A percentile compares a stretch with the other conserved stretches of the same genome.
Evolutionary conservation across 768 basidiomycete species (phyloP).

Genomic region (Tylopilus balloui): DNA sequence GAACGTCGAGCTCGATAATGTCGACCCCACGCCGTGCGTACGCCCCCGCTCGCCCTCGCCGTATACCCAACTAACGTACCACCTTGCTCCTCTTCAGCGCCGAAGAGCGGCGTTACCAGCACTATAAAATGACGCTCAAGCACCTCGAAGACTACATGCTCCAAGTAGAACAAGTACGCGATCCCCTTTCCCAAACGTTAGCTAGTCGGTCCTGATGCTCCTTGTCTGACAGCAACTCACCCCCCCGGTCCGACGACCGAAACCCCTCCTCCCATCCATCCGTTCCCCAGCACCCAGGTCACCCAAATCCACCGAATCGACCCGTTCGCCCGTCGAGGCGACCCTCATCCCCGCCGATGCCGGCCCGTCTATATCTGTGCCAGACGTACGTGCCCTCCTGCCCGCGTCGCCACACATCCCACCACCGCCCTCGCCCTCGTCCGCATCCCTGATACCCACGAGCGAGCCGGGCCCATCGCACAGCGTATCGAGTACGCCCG

Average conservation of each 20-base stretch:
- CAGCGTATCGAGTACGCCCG: slow-evolving; percentile 10
- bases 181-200: not conserved
- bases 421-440: no score
- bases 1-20: slow-evolving; percentile 51
- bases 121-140: slow-evolving; percentile 48
- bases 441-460: no score
- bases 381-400: slow-evolving; percentile 33
- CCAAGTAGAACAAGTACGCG: slow-evolving; percentile 48
- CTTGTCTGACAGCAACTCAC: slow-evolving; percentile 35
- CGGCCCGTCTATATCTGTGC: slow-evolving; percentile 4
- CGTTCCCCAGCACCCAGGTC: slow-evolving; percentile 37
- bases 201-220: not conserved
- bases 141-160: slow-evolving; percentile 49
- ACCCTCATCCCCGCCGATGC: slow-evolving; percentile 25
- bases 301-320: slow-evolving; percentile 1
- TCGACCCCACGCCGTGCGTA: slow-evolving; percentile 42
- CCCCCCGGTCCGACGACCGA: slow-evolving; percentile 38
- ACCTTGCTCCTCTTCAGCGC: slow-evolving; percentile 29
- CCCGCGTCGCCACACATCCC: slow-evolving; percentile 32
- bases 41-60: not conserved
- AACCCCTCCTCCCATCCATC: slow-evolving; percentile 50
- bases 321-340: slow-evolving; percentile 15
- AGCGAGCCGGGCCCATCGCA: slow-evolving; percentile 7
- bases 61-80: no score
- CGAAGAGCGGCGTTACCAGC: slow-evolving; percentile 41